A percentile compares a stretch with the other conserved stretches of the same genome.
phyloP scores from a whole-genome alignment of 2,329 filamentous ascomycete genomes.

The Xylaria digitata region DNA sequence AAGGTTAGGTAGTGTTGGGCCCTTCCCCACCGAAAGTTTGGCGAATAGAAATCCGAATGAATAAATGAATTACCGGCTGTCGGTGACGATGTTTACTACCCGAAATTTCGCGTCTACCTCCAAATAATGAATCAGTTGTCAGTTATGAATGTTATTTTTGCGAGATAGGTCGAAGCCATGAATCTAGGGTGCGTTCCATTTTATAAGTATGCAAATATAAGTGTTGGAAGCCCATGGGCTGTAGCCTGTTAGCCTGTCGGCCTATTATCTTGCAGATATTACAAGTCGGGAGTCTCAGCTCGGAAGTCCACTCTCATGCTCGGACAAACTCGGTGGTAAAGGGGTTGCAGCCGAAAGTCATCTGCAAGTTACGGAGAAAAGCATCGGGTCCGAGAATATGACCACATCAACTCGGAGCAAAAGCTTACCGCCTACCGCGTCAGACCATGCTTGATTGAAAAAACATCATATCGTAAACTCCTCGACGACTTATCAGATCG shows the following conservation, averaged over 20 bases:
- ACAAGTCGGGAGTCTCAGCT: constrained; percentile 8
- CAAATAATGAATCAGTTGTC: background rate
- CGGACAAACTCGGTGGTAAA: constrained; percentile 37
- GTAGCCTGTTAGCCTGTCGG: background rate
- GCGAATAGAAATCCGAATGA: background rate
- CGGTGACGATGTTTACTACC: background rate
- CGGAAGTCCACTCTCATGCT: constrained; percentile 11
- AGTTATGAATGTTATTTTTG: background rate
- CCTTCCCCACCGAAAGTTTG: background rate
- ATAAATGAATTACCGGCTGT: background rate
- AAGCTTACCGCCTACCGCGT: background rate
- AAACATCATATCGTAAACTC: background rate
- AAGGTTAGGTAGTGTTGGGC: background rate
- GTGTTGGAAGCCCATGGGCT: no score
- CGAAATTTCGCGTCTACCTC: background rate
- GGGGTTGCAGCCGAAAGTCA: constrained; percentile 19
- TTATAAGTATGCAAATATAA: background rate
- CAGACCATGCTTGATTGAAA: background rate
- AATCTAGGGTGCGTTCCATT: background rate
- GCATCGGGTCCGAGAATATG: constrained; percentile 19
- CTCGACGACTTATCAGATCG: constrained; percentile 32
- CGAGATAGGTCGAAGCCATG: background rate
- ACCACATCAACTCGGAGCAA: constrained; percentile 1
- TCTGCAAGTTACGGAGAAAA: constrained; percentile 25
- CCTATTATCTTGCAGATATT: background rate